Evolutionary conservation across 371 early-diverging fungal species (phyloP).

Genomic region (Basidiobolus meristosporus): DNA sequence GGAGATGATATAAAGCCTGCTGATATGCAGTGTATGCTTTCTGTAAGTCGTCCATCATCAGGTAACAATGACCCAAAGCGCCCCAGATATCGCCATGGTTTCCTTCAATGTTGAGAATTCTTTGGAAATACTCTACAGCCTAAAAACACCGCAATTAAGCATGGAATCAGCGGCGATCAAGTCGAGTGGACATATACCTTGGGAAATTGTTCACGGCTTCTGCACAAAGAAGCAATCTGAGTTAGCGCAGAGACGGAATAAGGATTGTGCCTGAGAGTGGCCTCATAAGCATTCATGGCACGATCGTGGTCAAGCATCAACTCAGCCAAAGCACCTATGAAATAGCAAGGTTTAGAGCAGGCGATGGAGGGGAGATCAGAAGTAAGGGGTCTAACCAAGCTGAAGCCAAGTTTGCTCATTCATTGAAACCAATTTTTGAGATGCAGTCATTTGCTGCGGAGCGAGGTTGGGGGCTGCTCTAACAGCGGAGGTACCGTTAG

Average conservation of each 20-base stretch:
- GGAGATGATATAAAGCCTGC: slow-evolving; percentile 74
- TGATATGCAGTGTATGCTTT: slow-evolving; percentile 88
- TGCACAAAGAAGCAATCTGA: slow-evolving; percentile 44
- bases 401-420: slow-evolving; percentile 66
- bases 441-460: slow-evolving; percentile 8
- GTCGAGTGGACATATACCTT: slow-evolving; percentile 12
- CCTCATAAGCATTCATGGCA: slow-evolving; percentile 66
- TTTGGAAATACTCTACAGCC: slow-evolving; percentile 79
- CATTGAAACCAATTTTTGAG: slow-evolving; percentile 37
- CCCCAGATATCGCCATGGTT: slow-evolving; percentile 85
- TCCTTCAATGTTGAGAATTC: slow-evolving; percentile 57
- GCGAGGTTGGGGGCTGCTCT: too few species aligned
- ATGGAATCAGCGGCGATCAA: too few species aligned
- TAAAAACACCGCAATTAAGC: slow-evolving; percentile 5
- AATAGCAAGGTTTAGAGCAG: slow-evolving; percentile 1
- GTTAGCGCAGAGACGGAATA: slow-evolving; percentile 61
- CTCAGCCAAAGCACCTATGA: slow-evolving; percentile 20
- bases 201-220: slow-evolving; percentile 35
- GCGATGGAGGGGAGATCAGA: too few species aligned
- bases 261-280: slow-evolving; percentile 74
- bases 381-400: slow-evolving; percentile 28
- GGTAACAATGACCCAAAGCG: slow-evolving; percentile 78
- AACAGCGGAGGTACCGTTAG: too few species aligned
- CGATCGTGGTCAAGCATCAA: slow-evolving; percentile 54
- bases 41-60: slow-evolving; percentile 84